Evolutionary conservation across 108 stramenopile genomes (phyloP), one percentile per base, ranked within the genome.

Genomic region (Conticribra guillardii): DNA sequence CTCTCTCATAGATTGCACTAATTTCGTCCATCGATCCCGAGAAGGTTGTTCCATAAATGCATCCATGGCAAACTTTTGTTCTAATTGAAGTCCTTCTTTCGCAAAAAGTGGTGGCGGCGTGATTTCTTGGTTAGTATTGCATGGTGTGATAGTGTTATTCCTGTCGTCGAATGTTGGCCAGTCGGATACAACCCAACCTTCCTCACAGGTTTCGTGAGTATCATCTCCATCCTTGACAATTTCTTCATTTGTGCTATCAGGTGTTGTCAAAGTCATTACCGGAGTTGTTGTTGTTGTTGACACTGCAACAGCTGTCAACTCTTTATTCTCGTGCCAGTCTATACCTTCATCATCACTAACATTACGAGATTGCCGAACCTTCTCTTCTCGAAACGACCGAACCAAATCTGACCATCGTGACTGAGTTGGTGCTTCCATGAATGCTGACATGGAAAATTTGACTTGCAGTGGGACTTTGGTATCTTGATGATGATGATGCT

Each of bases 11-110:
- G 56, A 57, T 29, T 31, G 56, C 5, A 57, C 56, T 1, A 57
- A 28, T 57, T 3, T 28, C 16, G 3, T 32, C 56, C 56, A 57
- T 32, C 28, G 27, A 1, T 57, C 56, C 18, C 30, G 9, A 15
- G 30, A 57, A 7, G 56, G 56, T 31, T 57, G 28, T 30, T 57
- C 28, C 17, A 57, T 24, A 28, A 57, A 57, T 29, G 56, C 56
- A 8, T 57, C 56, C 56, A 57, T 57, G 28, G 56, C 56, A 11
- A 24, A 32, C 18, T 57, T 26, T 32, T 57, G 56, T 11, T 57
- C 0, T 29, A 57, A 53, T 11, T 21, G 22, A 24, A 53, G 11
- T 26, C 26, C 52, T 26, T 53, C 1, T 4, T 53, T 11, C 11
- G 26, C 52, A 23, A 53, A n/a, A n/a, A n/a, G n/a, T n/a, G n/a